A percentile compares a stretch with the other conserved stretches of the same genome.
Evolutionary conservation across 768 basidiomycete genomes (phyloP).

Genomic region (Saitozyma sp.): DNA sequence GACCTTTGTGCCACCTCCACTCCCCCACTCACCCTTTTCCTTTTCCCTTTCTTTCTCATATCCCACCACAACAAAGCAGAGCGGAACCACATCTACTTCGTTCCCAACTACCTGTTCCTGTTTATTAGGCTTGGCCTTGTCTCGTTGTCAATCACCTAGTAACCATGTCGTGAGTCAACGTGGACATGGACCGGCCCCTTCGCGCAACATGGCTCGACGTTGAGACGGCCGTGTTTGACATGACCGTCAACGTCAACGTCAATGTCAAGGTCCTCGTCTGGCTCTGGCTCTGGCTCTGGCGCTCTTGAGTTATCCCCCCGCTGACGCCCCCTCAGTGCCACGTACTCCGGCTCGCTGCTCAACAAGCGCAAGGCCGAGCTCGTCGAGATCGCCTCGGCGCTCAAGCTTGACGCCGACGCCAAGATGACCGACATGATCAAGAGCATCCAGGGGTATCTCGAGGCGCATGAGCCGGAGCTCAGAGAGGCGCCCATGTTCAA

Average conservation of each 20-base stretch:
- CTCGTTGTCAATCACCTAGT: no score
- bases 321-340: conserved; percentile 4
- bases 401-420: conserved; percentile 27
- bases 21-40: background rate
- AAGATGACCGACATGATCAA: conserved; percentile 33
- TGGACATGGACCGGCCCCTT: background rate
- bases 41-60: background rate
- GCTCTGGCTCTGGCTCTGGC: no score
- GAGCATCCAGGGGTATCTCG: conserved; percentile 34
- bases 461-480: conserved; percentile 31
- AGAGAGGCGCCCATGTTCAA: conserved; percentile 33
- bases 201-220: no score
- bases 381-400: conserved; percentile 38
- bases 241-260: no score
- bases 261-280: no score
- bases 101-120: background rate
- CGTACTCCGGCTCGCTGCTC: conserved; percentile 29
- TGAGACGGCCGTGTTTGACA: no score
- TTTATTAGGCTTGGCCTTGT: no score
- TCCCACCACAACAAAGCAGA: background rate
- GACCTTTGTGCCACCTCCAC: no score
- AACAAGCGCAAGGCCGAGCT: conserved; percentile 39
- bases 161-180: conserved; percentile 15
- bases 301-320: background rate
- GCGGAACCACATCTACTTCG: background rate